Base-by-base conservation (phyloP, 176 grass and related monocot species). In the Dactylis glomerata region DNA sequence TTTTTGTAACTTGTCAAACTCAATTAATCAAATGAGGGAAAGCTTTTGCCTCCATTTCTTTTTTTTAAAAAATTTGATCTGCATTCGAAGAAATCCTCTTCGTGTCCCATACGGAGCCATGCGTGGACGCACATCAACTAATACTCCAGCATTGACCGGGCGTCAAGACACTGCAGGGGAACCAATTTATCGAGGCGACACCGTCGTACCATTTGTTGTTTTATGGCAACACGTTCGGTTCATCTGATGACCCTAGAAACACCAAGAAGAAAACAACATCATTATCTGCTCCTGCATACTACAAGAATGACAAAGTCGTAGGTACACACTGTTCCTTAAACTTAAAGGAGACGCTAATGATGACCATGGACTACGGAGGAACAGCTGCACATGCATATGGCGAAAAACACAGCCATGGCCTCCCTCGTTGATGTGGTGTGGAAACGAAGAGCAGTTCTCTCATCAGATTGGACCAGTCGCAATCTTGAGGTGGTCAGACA, bases 341-440 rank as follows among this genome's bases (percentile, higher is more conserved):
- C 52, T 30, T 52, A 37, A 86, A 86, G 52, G n/a, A 91, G 80
- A 81, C 74, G 68, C 75, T 49, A 79, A 73, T 77, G 71, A 79
- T 79, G 78, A 64, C 34, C 72, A 46, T 42, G 92, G 63, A 84
- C 34, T 41, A 46, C 20, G 92, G 76, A 82, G 33, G 55, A 87
- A 90, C 89, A 86, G 67, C 14, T 16, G 63, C 90, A 94, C 89
- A 90, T 92, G 45, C 33, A 8, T 34, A 28, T n/a, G n/a, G n/a
- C n/a, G n/a, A 10, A 13, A 34, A 22, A 22, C 58, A 14, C 37
- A 51, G 69, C 32, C 86, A 78, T 38, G 49, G 44, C 13, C 28
- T 5, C 14, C 26, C 27, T 30, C 3, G 12, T 15, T 24, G 68
- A 75, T 58, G 84, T 13, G 63, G 50, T 30, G 41, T 73, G 70